These are phyloP conservation scores for Fusarium pilosicola DNA, from an alignment of 2,329 filamentous ascomycete species.

Conservation along the genomic window DNA sequence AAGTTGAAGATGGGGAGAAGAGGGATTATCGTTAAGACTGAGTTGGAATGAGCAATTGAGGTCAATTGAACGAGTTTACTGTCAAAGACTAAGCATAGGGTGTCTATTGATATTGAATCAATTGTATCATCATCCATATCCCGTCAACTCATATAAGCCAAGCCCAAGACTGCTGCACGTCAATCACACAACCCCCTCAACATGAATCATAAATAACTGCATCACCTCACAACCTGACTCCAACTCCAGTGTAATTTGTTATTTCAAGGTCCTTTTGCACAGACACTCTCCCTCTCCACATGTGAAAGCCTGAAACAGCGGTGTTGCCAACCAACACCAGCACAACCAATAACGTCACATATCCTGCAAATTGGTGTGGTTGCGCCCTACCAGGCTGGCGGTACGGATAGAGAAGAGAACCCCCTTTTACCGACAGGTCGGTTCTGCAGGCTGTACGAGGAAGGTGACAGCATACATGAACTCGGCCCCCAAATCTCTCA, in stretches of 20 bases:
- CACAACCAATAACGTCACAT: slow-evolving; percentile 1
- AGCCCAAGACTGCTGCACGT: neutral
- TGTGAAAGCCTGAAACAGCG: slow-evolving; percentile 13
- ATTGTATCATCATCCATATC: neutral
- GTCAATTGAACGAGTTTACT: neutral
- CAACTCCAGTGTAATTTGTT: neutral
- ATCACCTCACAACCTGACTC: neutral
- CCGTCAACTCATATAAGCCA: neutral
- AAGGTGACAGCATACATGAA: slow-evolving; percentile 9
- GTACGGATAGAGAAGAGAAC: neutral
- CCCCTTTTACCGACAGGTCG: slow-evolving; percentile 30
- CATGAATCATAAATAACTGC: neutral
- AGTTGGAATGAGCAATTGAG: no score
- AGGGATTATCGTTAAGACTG: neutral
- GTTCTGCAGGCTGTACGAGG: slow-evolving; percentile 1
- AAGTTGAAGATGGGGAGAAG: neutral
- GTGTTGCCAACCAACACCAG: slow-evolving; percentile 6
- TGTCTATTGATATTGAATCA: neutral
- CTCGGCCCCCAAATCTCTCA: neutral
- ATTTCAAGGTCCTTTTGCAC: slow-evolving; percentile 31
- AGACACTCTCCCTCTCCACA: neutral
- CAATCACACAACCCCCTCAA: neutral
- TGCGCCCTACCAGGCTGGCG: slow-evolving; percentile 22
- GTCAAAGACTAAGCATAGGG: neutral
- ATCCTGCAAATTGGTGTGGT: neutral